Evolutionary conservation across 2,329 filamentous ascomycete species (phyloP), one percentile per base, ranked within the genome.

Genomic region (Scedosporium aurantiacum): DNA sequence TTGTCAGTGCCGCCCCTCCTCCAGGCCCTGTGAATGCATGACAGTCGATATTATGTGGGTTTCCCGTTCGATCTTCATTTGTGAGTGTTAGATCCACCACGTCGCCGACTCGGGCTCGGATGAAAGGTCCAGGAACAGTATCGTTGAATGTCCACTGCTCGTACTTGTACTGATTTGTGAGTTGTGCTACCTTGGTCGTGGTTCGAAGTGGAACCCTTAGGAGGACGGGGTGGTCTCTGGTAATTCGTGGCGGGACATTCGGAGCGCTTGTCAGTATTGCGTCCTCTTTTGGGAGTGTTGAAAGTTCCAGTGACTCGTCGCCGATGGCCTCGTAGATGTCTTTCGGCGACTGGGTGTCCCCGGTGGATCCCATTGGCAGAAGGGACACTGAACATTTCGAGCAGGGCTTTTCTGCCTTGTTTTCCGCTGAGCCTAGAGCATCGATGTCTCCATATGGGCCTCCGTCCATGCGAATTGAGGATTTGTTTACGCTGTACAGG

Each of bases 111-210:
- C 71, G 67, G 2, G 71, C 71, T 4, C 71, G 70, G 56, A 73
- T 73, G 55, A 73, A 73, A 16, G 71, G 71, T 0, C 69, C 71
- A 0, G 71, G 71, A 2, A 70, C 68, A 2, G 65, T 67, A 60
- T 66, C 68, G 63, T 73, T 73, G 63, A 73, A 73, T 1, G 68
- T 72, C 70, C 71, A 73, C 56, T 68, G 64, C 32, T 73, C 71
- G 63, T 73, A 73, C 60, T 73, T 73, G 66, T 70, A 68, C 43
- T 66, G 63, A 62, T 66, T 72, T 1, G 71, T 72, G 18, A 73
- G 64, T 60, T 73, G 70, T 4, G 63, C 57, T 12, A 69, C 23
- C 58, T 70, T 70, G 3, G 67, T 68, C 0, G 61, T 60, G 2
- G 71, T 71, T 16, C 62, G 65, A 14, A 73, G 63, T 0, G 68